A percentile compares a stretch with the other conserved stretches of the same genome.
Conservation (phyloP, 371 early-diverging fungal species). For the Zychaea mexicana region DNA sequence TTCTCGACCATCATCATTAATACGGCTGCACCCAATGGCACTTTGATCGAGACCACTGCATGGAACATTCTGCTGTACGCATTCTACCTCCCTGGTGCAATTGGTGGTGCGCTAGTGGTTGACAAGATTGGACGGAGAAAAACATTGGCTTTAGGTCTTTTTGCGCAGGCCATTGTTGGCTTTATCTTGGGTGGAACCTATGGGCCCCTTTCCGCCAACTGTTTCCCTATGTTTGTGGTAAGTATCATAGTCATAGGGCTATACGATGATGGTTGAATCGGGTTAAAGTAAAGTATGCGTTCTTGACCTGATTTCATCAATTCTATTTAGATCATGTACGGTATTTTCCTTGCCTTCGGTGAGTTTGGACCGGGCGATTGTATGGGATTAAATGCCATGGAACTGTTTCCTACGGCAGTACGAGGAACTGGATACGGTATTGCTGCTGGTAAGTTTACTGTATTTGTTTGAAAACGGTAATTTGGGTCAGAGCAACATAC, state of each 20-base stretch:
- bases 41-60: constrained; percentile 49
- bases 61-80: constrained; percentile 63
- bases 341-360: constrained; percentile 58
- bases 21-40: constrained; percentile 38
- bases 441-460: constrained; percentile 41
- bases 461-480: not conserved
- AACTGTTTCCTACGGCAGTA: constrained; percentile 60
- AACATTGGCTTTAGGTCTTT: constrained; percentile 59
- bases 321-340: constrained; percentile 51
- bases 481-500: not conserved
- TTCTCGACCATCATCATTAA: constrained; percentile 58
- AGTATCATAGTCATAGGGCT: constrained; percentile 3
- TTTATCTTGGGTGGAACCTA: constrained; percentile 60
- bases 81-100: constrained; percentile 63
- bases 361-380: constrained; percentile 62
- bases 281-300: not conserved
- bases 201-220: constrained; percentile 44
- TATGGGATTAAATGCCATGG: constrained; percentile 60
- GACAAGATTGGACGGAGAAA: constrained; percentile 62
- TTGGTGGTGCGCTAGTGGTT: constrained; percentile 54
- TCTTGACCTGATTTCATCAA: not conserved
- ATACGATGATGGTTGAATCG: not conserved
- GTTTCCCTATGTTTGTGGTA: constrained; percentile 60
- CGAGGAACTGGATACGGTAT: constrained; percentile 68
- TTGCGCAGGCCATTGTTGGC: constrained; percentile 57